A percentile compares a stretch with the other conserved stretches of the same genome.
phyloP scores from a whole-genome alignment of 768 basidiomycete genomes.

The Lactarius akahatsu region DNA sequence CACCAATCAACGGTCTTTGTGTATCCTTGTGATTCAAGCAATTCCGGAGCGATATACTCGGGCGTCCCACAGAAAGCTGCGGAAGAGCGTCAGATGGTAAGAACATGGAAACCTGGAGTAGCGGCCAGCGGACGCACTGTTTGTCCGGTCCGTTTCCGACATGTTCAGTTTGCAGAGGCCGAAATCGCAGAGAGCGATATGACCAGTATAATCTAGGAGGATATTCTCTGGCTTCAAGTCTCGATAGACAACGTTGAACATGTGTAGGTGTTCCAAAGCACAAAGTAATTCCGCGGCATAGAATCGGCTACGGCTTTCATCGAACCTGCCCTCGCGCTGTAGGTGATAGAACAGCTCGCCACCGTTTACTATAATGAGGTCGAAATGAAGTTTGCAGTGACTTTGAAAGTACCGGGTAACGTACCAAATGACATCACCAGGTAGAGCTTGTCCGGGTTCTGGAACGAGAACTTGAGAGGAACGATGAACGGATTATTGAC shows the following conservation, averaged over 20 bases:
- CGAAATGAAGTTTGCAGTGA: not conserved
- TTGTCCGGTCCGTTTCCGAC: conserved; percentile 96
- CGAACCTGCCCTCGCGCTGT: conserved; percentile 95
- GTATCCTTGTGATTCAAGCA: conserved; percentile 95
- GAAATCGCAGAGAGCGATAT: conserved; percentile 97
- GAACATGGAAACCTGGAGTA: not conserved
- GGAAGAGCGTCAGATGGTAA: conserved; percentile 23
- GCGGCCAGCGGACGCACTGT: conserved; percentile 55
- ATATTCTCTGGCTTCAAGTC: conserved; percentile 99
- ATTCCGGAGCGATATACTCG: conserved; percentile 97
- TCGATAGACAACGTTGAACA: conserved; percentile 98
- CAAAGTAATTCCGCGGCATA: conserved; percentile 97
- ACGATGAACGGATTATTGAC: conserved; percentile 99
- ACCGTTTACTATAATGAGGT: conserved; percentile 69
- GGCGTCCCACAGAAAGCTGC: conserved; percentile 89
- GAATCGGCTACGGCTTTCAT: conserved; percentile 89
- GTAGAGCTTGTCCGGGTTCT: conserved; percentile 96
- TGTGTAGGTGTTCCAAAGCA: conserved; percentile 92
- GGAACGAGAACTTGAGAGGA: conserved; percentile 98
- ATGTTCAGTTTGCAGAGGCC: conserved; percentile 97
- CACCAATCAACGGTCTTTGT: conserved; percentile 99
- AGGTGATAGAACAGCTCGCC: conserved; percentile 98
- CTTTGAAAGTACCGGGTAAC: conserved; percentile 31
- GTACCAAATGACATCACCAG: conserved; percentile 93
- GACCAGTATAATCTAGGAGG: conserved; percentile 93